These are phyloP conservation scores for Psilocybe cyanescens DNA, from an alignment of 768 basidiomycete genomes.

Conservation along the genomic window DNA sequence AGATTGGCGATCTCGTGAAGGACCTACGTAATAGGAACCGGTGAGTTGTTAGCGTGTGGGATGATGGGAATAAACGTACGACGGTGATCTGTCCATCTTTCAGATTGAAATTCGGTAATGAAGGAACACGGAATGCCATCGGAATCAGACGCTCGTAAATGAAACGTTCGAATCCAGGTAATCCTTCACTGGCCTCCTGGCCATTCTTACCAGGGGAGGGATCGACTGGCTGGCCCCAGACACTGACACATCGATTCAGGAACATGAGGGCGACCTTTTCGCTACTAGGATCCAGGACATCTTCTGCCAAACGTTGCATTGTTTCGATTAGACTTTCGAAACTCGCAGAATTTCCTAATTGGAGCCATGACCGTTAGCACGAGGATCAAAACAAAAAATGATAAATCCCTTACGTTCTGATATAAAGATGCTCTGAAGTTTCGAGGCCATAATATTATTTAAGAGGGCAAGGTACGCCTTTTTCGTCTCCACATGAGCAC, in stretches of 20 bases:
- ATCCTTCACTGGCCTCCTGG: constrained; percentile 35
- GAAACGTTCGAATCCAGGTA: constrained; percentile 93
- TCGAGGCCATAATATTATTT: constrained; percentile 79
- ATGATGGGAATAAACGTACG: constrained; percentile 51
- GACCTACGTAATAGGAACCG: constrained; percentile 54
- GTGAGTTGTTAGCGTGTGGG: background rate
- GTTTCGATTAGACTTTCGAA: constrained; percentile 79
- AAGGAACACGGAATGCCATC: constrained; percentile 79
- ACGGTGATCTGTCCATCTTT: constrained; percentile 87
- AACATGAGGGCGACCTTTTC: constrained; percentile 84
- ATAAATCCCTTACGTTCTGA: constrained; percentile 65
- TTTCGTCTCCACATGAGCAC: constrained; percentile 80
- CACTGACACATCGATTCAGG: constrained; percentile 65
- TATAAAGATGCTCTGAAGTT: constrained; percentile 82
- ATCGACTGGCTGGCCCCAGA: constrained; percentile 65
- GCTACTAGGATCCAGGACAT: constrained; percentile 72
- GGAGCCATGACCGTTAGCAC: background rate
- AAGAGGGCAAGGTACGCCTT: constrained; percentile 87
- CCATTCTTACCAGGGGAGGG: constrained; percentile 37
- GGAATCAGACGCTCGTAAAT: constrained; percentile 88
- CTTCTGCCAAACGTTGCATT: constrained; percentile 74
- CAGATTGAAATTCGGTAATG: constrained; percentile 79
- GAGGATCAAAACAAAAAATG: background rate
- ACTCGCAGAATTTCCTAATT: constrained; percentile 49
- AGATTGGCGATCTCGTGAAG: constrained; percentile 88